Evolutionary conservation across 1,284 basidiomycete genomes (phyloP), one percentile per base, ranked within the genome.

Genomic region (Lignosus rhinocerotis): DNA sequence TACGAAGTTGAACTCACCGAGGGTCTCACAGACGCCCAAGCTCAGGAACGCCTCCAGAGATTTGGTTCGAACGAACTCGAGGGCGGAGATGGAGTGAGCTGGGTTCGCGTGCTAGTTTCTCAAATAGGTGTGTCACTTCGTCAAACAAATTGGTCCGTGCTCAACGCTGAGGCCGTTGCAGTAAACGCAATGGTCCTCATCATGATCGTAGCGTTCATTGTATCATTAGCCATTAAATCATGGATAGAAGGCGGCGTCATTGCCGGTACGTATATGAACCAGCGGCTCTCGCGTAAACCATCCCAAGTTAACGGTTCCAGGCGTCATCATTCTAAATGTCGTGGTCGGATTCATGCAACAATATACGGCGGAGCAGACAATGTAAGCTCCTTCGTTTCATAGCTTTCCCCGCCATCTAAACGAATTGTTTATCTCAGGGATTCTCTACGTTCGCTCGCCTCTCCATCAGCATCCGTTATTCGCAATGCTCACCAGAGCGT

Each of bases 391-490:
- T 3, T 17, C 30, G 6, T 11, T n/a, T 12, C n/a, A 16, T 36
- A 36, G 10, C 3, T 21, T 2, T 19, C 11, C 12, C 11, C 17
- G 2, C 25, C 8, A n/a, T 16, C 1, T 39, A 31, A 46, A 33
- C 10, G 5, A 12, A 33, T 44, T 7, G 0, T 6, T 17, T 19
- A 7, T n/a, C 44, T 25, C 43, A 55, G 53, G 81, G 79, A 82
- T 58, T 80, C 80, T 5, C 74, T 84, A 4, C 78, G 80, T 16
- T 77, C 78, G 48, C 74, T 87, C n/a, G 82, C 82, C 1, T 82
- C 81, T 5, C 87, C 87, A 0, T 82, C 82, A 31, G 87, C 87
- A 1, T 75, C 77, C 25, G 86, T 88, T 25, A 73, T 87, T 51
- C 80, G 86, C 19, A 74, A 76, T 48, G 80, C 81, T 34, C 75